Base-by-base conservation (phyloP, 768 basidiomycete species). In the Pholiota molesta region DNA sequence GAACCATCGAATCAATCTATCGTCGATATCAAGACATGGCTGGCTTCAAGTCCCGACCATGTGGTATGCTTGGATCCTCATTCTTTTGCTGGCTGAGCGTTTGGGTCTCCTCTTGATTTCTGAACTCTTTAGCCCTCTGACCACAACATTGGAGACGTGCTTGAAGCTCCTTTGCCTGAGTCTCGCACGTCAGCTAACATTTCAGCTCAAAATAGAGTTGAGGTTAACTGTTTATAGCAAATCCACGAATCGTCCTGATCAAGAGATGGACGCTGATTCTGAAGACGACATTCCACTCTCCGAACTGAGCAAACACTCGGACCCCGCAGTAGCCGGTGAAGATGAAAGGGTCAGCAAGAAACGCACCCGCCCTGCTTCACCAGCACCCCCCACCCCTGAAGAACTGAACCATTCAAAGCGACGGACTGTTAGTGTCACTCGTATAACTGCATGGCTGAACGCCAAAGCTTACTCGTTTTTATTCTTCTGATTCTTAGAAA, bases 1-100 rank as follows among this genome's bases (percentile, higher is more conserved):
- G 72, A 68, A 0, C 62, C 62, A 2, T 65, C 68, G 13, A 59
- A 63, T 7, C 75, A 73, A 44, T 74, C 80, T 1, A 78, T 83
- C 64, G 74, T 83, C 16, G 76, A 79, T 61, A 62, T 80, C 54
- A 74, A 72, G 51, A 61, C 73, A 0, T 81, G 77, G 73, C 73
- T 79, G 68, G 71, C 74, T 5, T 77, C 76, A 2, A 79, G 77
- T 60, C 75, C 78, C 10, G 44, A 52, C 44, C 56, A 51, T 29
- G 14, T 28, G 40, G 35, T 49, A 26, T 21, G 39, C 10, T 17
- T 39, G 29, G 19, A 14, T 52, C 31, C 31, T 35, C 57, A 9
- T 7, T 13, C 51, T 33, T 52, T 19, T 14, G 17, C 14, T 14
- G 31, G 23, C 14, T 52, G 2, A 14, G 37, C 6, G 33, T 11